phyloP scores from a whole-genome alignment of 306 rosid genomes.

The Cicer cuneatum region DNA sequence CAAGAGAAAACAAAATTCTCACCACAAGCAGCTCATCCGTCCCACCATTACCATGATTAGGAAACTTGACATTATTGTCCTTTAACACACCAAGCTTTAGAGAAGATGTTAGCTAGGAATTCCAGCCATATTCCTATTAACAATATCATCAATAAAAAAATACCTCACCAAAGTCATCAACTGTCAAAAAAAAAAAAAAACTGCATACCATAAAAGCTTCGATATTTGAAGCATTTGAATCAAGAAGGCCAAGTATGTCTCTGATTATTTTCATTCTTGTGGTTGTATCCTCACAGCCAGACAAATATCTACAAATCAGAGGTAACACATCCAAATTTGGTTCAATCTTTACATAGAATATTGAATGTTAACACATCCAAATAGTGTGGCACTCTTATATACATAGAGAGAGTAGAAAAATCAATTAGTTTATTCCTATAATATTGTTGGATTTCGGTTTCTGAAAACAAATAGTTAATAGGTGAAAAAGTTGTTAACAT shows the following conservation, averaged over 20 bases:
- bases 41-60: constrained; percentile 52
- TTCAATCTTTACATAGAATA: too few species aligned
- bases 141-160: constrained; percentile 44
- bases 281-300: constrained; percentile 71
- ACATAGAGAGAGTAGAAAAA: too few species aligned
- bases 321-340: too few species aligned
- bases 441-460: too few species aligned
- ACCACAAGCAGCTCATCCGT: constrained; percentile 66
- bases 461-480: too few species aligned
- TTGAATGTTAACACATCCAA: too few species aligned
- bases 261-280: constrained; percentile 72
- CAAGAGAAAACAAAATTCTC: constrained; percentile 76
- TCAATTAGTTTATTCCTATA: too few species aligned
- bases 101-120: constrained; percentile 84
- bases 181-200: constrained; percentile 18
- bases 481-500: too few species aligned
- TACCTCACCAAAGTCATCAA: constrained; percentile 36
- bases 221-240: constrained; percentile 90
- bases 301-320: constrained; percentile 79
- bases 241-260: constrained; percentile 94
- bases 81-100: constrained; percentile 73
- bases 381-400: too few species aligned
- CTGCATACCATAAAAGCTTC: constrained; percentile 92
- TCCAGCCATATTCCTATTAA: constrained; percentile 93
- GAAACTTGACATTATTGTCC: constrained; percentile 56